phyloP scores from a whole-genome alignment of 2,329 filamentous ascomycete genomes.

The Nigrospora sphaerica region DNA sequence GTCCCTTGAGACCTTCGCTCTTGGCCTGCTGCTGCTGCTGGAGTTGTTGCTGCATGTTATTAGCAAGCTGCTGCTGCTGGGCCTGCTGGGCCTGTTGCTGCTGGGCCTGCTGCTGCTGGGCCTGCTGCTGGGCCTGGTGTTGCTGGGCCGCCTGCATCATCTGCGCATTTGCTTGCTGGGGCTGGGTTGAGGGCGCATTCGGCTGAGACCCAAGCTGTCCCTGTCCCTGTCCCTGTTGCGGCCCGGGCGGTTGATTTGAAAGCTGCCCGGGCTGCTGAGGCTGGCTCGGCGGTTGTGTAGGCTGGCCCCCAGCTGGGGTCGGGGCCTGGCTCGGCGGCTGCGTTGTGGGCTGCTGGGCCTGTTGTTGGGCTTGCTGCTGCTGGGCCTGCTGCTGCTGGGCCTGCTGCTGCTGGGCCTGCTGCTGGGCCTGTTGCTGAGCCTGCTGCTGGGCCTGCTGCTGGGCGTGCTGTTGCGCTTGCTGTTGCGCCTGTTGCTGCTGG shows the following conservation, averaged over 20 bases:
- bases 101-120: slow-evolving; percentile 21
- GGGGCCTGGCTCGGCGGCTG: slow-evolving; percentile 20
- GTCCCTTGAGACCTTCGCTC: slow-evolving; percentile 44
- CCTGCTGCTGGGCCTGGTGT: slow-evolving; percentile 22
- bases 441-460: slow-evolving; percentile 13
- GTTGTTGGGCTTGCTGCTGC: slow-evolving; percentile 13
- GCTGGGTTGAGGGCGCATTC: slow-evolving; percentile 17
- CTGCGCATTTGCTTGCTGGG: slow-evolving; percentile 22
- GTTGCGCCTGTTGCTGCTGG: slow-evolving; percentile 6
- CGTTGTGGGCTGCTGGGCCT: slow-evolving; percentile 11
- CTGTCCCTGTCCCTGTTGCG: slow-evolving; percentile 10
- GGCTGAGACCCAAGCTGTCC: slow-evolving; percentile 19
- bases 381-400: slow-evolving; percentile 12
- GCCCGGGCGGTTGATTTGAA: neutral
- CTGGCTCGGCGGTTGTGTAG: slow-evolving; percentile 31
- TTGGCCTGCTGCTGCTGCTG: slow-evolving; percentile 37
- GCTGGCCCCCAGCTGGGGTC: slow-evolving; percentile 15
- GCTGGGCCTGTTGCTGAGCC: slow-evolving; percentile 9
- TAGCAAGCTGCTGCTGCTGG: slow-evolving; percentile 27
- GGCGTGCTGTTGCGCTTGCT: slow-evolving; percentile 9
- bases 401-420: neutral
- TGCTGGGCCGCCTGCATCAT: slow-evolving; percentile 23
- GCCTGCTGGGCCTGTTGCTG: slow-evolving; percentile 31
- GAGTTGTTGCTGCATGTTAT: slow-evolving; percentile 17
- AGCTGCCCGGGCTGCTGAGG: slow-evolving; percentile 22